Evolutionary conservation across 2,329 filamentous ascomycete genomes (phyloP).

Genomic region (Aspergillus awamori): DNA sequence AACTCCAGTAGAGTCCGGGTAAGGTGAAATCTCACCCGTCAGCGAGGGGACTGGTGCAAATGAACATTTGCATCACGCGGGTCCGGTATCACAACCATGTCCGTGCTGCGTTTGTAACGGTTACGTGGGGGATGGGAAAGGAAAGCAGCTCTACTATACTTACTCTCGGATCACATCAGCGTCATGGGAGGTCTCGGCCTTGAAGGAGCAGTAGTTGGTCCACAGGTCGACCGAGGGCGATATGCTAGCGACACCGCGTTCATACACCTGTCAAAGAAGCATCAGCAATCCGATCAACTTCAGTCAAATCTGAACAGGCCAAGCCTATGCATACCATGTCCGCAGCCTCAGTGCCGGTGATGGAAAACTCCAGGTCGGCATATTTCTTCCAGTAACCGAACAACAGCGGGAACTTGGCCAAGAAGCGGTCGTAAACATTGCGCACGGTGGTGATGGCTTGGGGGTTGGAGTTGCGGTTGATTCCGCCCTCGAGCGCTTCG

Average conservation of each 20-base stretch:
- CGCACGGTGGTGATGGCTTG: constrained; percentile 86
- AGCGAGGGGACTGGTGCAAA: constrained; percentile 48
- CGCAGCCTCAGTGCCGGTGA: constrained; percentile 92
- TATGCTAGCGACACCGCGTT: constrained; percentile 91
- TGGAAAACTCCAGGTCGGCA: constrained; percentile 95
- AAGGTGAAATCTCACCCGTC: constrained; percentile 70
- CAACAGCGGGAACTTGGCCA: constrained; percentile 90
- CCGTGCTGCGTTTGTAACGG: constrained; percentile 46
- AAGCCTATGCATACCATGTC: constrained; percentile 72
- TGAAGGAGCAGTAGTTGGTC: constrained; percentile 97
- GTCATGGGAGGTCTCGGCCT: constrained; percentile 95
- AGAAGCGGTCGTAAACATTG: constrained; percentile 86
- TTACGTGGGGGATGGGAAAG: constrained; percentile 59
- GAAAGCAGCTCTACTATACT: constrained; percentile 71
- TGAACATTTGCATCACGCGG: constrained; percentile 34
- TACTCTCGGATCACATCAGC: constrained; percentile 98
- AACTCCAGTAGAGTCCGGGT: constrained; percentile 46
- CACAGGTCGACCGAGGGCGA: constrained; percentile 93
- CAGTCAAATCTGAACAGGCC: not conserved
- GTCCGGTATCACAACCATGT: constrained; percentile 41
- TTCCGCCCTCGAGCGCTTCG: constrained; percentile 83
- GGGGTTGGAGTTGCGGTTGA: constrained; percentile 95
- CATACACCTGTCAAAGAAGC: constrained; percentile 70
- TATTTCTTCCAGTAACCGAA: constrained; percentile 99
- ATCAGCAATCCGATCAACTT: constrained; percentile 8